Evolutionary conservation across 352 stramenopile genomes (phyloP), one percentile per base, ranked within the genome.

Genomic region (Bremia lactucae): DNA sequence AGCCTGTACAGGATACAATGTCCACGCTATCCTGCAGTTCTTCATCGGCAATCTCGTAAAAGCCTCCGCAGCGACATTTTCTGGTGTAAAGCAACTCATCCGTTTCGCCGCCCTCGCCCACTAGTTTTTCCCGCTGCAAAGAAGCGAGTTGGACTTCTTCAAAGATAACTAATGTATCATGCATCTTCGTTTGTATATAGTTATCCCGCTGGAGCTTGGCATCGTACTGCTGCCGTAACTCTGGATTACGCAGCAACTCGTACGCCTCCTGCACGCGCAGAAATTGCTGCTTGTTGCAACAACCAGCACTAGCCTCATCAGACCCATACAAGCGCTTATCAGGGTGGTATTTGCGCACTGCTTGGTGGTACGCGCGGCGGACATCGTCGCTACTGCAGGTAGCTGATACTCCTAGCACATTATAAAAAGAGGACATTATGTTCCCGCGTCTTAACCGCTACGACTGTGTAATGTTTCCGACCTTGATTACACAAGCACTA

Each of bases 1-100:
- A 91, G 20, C 79, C 79, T 22, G 72, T 77, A 57, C 79, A 91
- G 0, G 79, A 72, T 14, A 87, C 72, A 6, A 88, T 59, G 38
- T 87, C 59, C 26, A 82, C 62, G 15, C 65, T 67, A 21, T 87
- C 76, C 4, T 67, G 24, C 20, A 91, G 51, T 33, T 91, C 75
- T 2, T 72, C 60, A 15, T 75, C 41, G 0, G 54, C 67, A 23
- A 91, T 60, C 59, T 88, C 71, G 50, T 87, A 91, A 26, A 53
- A 31, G 38, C 87, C 79, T 25, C 79, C 75, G 29, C 79, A 91
- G 43, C 79, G 73, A 19, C 79, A 91, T 26, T 49, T 37, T 40
- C 81, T 62, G 8, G 72, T 66, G 33, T 74, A 83, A 18, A 82
- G 36, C 34, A 83, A 62, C 11, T 80, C 67, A 19, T 65, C 58